Percentiles rank a stretch among this genome's conserved stretches.
These are phyloP conservation scores for Plantago ovata DNA, from an alignment of 257 asterid genomes.

Conservation along the genomic window DNA sequence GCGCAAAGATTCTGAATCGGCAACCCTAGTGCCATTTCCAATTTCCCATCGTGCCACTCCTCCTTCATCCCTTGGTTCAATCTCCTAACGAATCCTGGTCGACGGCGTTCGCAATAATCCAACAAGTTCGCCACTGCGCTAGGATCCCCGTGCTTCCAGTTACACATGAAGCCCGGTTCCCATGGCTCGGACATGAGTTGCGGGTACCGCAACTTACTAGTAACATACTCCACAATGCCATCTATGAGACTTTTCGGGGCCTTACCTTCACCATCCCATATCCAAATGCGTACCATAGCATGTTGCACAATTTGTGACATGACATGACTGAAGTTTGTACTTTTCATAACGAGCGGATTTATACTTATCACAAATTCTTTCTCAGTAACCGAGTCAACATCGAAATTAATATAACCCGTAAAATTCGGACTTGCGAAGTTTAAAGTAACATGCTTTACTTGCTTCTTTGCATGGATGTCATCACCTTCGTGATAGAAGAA, in stretches of 20 bases:
- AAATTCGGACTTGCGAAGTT: constrained; percentile 32
- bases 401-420: constrained; percentile 13
- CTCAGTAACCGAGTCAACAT: constrained; percentile 16
- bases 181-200: background rate
- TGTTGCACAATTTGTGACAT: constrained; percentile 31
- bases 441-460: constrained; percentile 30
- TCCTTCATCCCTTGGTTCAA: constrained; percentile 55
- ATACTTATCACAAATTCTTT: constrained; percentile 31
- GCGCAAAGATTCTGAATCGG: constrained; percentile 34
- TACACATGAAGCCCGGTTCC: constrained; percentile 1
- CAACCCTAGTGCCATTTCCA: constrained; percentile 41
- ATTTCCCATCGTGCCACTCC: constrained; percentile 46
- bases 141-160: constrained; percentile 29
- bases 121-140: constrained; percentile 39
- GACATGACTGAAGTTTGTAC: constrained; percentile 22
- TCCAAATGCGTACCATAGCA: constrained; percentile 53
- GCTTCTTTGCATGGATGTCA: constrained; percentile 27
- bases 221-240: constrained; percentile 52
- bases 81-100: constrained; percentile 52
- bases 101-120: constrained; percentile 35
- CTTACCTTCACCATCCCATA: constrained; percentile 46
- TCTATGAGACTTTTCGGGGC: constrained; percentile 38
- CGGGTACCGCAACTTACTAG: background rate
- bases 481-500: constrained; percentile 36
- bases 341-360: constrained; percentile 38